Evolutionary conservation across 345 rosid genomes (phyloP).

Genomic region (Odontarrhena argentea): DNA sequence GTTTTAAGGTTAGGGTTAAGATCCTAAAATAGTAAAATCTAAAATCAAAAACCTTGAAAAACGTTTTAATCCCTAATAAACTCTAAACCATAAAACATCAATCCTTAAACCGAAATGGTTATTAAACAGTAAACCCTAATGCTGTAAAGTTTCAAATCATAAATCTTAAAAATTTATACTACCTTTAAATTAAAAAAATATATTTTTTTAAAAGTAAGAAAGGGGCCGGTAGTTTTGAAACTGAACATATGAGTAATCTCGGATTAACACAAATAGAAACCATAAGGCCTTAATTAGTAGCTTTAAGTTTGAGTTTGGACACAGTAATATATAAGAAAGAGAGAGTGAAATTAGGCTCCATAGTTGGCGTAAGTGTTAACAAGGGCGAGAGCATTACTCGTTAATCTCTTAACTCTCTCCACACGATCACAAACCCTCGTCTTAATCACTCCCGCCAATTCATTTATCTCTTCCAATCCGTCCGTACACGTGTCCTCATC

Average conservation of each 20-base stretch:
- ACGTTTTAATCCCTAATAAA: too few relatives aligned
- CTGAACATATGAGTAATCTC: neutral
- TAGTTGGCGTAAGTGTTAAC: conserved; percentile 44
- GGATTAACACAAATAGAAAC: neutral
- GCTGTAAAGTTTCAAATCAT: too few relatives aligned
- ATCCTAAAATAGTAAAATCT: too few relatives aligned
- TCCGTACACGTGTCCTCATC: conserved; percentile 90
- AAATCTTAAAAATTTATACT: too few relatives aligned
- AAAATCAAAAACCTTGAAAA: too few relatives aligned
- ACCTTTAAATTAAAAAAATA: too few relatives aligned
- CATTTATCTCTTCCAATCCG: conserved; percentile 57
- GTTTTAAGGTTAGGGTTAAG: too few relatives aligned
- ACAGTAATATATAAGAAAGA: neutral
- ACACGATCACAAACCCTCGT: conserved; percentile 49
- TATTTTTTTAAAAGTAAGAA: too few relatives aligned
- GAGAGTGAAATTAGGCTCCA: conserved; percentile 20
- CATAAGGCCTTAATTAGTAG: neutral
- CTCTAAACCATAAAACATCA: too few relatives aligned
- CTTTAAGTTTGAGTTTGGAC: neutral
- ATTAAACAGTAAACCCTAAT: too few relatives aligned
- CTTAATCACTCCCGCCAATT: conserved; percentile 47
- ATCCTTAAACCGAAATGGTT: too few relatives aligned
- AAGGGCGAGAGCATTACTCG: conserved; percentile 81
- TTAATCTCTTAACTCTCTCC: conserved; percentile 57
- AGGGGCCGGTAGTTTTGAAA: too few relatives aligned